Evolutionary conservation across 2,329 filamentous ascomycete genomes (phyloP), one percentile per base, ranked within the genome.

Genomic region (Pseudogymnoascus destructans): DNA sequence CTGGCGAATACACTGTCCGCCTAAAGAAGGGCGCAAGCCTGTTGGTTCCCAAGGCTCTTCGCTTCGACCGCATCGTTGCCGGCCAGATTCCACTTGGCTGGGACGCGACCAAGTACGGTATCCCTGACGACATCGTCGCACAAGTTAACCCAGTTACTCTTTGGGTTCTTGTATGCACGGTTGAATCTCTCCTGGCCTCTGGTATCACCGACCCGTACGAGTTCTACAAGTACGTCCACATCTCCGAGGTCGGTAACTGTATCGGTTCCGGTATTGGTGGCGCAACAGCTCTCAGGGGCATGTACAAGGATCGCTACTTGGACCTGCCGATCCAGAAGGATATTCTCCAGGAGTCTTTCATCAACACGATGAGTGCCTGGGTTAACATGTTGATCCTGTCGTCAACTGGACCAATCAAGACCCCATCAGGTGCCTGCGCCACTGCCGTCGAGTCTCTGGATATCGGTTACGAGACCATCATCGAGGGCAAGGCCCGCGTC

Each of bases 291-390:
- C 81, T 98, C 64, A 86, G 90, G 67, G 92, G 92, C 67, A 98
- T 98, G 92, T 95, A 97, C 79, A 93, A 92, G 74, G 92, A 96
- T 72, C 87, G 93, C 61, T 97, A 86, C 82, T 80, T 97, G 62
- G 93, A 98, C 76, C 93, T 91, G 77, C 93, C 92, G 59, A 82
- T 98, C 55, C 95, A 98, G 75, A 98, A 97, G 75, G 93, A 98
- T 70, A 96, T 98, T 70, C 81, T 98, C 11, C 95, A 98, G 71
- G 93, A 98, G 75, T 97, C 93, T 10, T 98, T 98, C 79, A 97
- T 98, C 81, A 98, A 98, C 79, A 98, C 93, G 59, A 98, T 98
- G 92, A 86, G 89, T 66, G 93, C 93, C 13, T 98, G 93, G 93
- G 91, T 98, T 59, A 98, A 98, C 79, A 98, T 98, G 93, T 78